phyloP scores from a whole-genome alignment of 371 early-diverging fungal genomes.

The Parasitella parasitica region DNA sequence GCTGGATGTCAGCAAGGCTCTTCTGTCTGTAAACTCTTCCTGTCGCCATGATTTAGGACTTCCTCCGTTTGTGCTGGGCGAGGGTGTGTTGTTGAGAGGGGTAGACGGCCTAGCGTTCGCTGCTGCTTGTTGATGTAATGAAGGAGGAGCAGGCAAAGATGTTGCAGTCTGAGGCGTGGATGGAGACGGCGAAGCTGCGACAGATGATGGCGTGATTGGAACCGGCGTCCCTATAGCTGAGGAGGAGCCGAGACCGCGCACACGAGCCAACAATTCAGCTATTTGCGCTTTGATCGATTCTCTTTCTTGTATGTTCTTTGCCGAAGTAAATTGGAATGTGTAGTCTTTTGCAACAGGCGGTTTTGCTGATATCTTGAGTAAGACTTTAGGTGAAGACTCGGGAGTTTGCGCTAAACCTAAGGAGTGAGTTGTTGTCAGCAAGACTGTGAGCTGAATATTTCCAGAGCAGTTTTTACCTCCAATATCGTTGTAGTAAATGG shows the following conservation, averaged over 20 bases:
- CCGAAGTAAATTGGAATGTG: conserved; percentile 56
- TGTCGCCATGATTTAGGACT: conserved; percentile 35
- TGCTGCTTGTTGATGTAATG: conserved; percentile 9
- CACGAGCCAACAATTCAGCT: conserved; percentile 47
- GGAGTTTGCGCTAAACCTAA: conserved; percentile 46
- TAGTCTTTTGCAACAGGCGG: conserved; percentile 39
- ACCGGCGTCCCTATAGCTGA: conserved; percentile 11
- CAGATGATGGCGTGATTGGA: conserved; percentile 19
- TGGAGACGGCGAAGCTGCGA: conserved; percentile 9
- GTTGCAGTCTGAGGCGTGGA: conserved; percentile 2
- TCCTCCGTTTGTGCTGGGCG: conserved; percentile 15
- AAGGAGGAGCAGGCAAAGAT: background rate
- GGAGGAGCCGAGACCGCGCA: conserved; percentile 21
- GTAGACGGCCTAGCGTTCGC: background rate
- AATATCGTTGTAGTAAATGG: conserved; percentile 43
- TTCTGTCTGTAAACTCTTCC: conserved; percentile 62
- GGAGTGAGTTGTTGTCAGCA: background rate
- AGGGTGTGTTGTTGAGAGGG: background rate
- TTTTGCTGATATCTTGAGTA: conserved; percentile 40
- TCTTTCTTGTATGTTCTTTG: conserved; percentile 52
- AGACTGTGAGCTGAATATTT: background rate
- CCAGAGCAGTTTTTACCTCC: conserved; percentile 23
- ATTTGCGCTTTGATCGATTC: conserved; percentile 59
- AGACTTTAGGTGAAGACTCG: conserved; percentile 36
- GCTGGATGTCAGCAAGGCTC: conserved; percentile 64